Base-by-base conservation (phyloP, 2,329 filamentous ascomycete species). In the Pseudogymnoascus pannorum region DNA sequence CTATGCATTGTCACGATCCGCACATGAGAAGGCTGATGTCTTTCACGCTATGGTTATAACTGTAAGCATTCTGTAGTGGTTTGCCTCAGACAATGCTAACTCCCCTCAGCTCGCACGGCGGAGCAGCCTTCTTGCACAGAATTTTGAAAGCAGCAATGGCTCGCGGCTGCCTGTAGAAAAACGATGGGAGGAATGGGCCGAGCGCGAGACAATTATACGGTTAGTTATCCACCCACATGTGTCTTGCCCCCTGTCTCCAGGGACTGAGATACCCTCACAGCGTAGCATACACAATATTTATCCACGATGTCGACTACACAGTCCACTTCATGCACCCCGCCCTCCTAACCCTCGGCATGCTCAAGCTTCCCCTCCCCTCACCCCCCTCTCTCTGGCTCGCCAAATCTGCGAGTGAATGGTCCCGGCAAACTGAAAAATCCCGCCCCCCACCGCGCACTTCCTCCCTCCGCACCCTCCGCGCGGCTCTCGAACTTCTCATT, bases 11-110 rank as follows among this genome's bases (percentile, higher is more conserved):
- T 58, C 60, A 58, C 64, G 66, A 11, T 61, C 62, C 16, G 64
- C 66, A 31, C 66, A 68, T 62, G 66, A 67, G 44, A 68, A 67
- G 64, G 64, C 66, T 11, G 65, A 67, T 31, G 64, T 68, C 14
- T 63, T 67, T 12, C 66, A 68, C 36, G 64, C 64, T 22, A 65
- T 68, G 31, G 64, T 68, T 51, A 65, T 68, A 9, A 68, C 66
- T 29, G 65, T 67, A 65, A 18, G 65, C 22, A 54, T 31, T 18
- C 8, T 18, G n/a, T 18, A 54, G 18, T 6, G n/a, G 3, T 54
- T 54, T 6, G 2, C 7, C n/a, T 7, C 18, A 18, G 2, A 18
- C 2, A 31, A 31, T 48, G 18, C 26, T 54, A 54, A 54, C 9
- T 18, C 9, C n/a, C 14, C 26, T 12, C 16, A 54, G 48, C 48